Conservation (phyloP, 2,329 filamentous ascomycete species). For the Apiospora rasikravindrae region DNA sequence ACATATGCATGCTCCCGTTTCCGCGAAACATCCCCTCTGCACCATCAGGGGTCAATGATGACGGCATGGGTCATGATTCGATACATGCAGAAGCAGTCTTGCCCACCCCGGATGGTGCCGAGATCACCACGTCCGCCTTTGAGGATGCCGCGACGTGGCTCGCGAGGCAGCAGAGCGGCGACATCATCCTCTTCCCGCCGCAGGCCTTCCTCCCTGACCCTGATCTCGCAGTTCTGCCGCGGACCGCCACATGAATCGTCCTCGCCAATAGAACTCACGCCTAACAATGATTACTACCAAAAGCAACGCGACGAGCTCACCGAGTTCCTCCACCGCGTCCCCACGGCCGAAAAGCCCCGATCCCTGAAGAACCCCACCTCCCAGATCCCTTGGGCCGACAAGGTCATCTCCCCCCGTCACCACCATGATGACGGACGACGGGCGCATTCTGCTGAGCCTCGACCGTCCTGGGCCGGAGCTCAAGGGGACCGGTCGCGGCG, state of each 20-base stretch:
- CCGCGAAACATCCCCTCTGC: slow-evolving; percentile 27
- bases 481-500: slow-evolving; percentile 46
- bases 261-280: slow-evolving; percentile 25
- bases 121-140: slow-evolving; percentile 78
- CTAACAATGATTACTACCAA: slow-evolving; percentile 43
- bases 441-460: slow-evolving; percentile 58
- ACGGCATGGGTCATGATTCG: slow-evolving; percentile 38
- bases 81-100: slow-evolving; percentile 60
- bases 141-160: slow-evolving; percentile 75
- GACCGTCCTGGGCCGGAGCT: slow-evolving; percentile 64
- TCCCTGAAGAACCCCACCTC: slow-evolving; percentile 48
- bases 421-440: slow-evolving; percentile 50
- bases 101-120: slow-evolving; percentile 73
- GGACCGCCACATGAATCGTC: slow-evolving; percentile 33
- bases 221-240: slow-evolving; percentile 60
- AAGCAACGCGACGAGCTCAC: slow-evolving; percentile 58
- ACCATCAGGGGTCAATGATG: slow-evolving; percentile 19
- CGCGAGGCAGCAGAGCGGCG: slow-evolving; percentile 61
- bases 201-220: slow-evolving; percentile 75
- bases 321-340: slow-evolving; percentile 54
- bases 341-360: slow-evolving; percentile 47
- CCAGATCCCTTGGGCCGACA: slow-evolving; percentile 61
- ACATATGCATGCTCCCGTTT: slow-evolving; percentile 84
- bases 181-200: slow-evolving; percentile 88
- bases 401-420: slow-evolving; percentile 63